Percentiles rank a stretch among this genome's conserved stretches.
These are phyloP conservation scores for Chaetothyriales sp. DNA, from an alignment of 2,329 filamentous ascomycete species.

Conservation along the genomic window DNA sequence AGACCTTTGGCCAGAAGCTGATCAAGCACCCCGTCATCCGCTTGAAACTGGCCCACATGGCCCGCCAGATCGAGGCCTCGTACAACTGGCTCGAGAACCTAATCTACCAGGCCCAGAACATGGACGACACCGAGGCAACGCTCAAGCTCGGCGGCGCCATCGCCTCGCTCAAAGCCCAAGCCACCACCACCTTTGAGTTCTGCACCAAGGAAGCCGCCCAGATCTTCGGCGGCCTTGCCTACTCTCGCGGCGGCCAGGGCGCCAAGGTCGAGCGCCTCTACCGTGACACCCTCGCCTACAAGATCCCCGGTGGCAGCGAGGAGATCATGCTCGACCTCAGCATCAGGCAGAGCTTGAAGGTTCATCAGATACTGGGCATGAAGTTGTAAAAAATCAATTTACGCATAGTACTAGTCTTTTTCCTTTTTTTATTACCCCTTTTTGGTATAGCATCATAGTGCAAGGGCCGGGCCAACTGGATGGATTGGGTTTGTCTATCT, in stretches of 20 bases:
- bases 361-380: slow-evolving; percentile 87
- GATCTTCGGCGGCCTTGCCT: slow-evolving; percentile 91
- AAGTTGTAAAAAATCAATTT: slow-evolving; percentile 52
- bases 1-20: slow-evolving; percentile 90
- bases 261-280: slow-evolving; percentile 92
- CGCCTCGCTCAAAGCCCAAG: slow-evolving; percentile 83
- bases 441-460: not conserved
- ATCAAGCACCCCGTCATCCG: slow-evolving; percentile 96
- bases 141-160: slow-evolving; percentile 88
- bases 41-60: slow-evolving; percentile 96
- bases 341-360: slow-evolving; percentile 77
- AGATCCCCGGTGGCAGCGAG: slow-evolving; percentile 87
- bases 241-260: slow-evolving; percentile 85
- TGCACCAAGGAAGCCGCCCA: slow-evolving; percentile 92
- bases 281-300: slow-evolving; percentile 88
- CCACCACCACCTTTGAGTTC: slow-evolving; percentile 91
- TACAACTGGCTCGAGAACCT: slow-evolving; percentile 95
- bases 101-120: slow-evolving; percentile 82
- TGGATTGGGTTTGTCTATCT: too few relatives aligned
- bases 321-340: slow-evolving; percentile 98
- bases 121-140: slow-evolving; percentile 93
- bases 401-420: too few relatives aligned
- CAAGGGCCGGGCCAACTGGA: too few relatives aligned
- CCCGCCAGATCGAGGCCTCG: slow-evolving; percentile 90
- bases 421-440: not conserved